Conservation (phyloP, 2,329 filamentous ascomycete species). For the Fusarium brachygibbosum region DNA sequence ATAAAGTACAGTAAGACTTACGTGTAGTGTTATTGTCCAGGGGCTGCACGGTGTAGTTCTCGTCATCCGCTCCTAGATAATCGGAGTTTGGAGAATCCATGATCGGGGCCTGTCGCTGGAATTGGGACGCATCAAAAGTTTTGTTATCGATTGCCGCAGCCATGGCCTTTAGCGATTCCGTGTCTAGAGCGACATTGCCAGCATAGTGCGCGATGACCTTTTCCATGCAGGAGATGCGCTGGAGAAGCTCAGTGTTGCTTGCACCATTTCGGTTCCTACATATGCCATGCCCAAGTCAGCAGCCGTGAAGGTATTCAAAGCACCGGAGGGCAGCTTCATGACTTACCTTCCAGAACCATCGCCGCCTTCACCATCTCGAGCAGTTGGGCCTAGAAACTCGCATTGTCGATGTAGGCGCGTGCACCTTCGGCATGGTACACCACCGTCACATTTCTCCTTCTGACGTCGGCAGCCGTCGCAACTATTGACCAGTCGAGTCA, state of each 20-base stretch:
- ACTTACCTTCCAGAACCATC: slow-evolving; percentile 44
- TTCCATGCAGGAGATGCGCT: slow-evolving; percentile 57
- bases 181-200: slow-evolving; percentile 55
- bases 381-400: slow-evolving; percentile 58
- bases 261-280: slow-evolving; percentile 44
- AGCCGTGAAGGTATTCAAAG: neutral
- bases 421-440: slow-evolving; percentile 66
- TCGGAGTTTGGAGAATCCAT: slow-evolving; percentile 46
- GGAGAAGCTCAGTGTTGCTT: slow-evolving; percentile 45
- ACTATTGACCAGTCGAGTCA: slow-evolving; percentile 51
- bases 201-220: slow-evolving; percentile 62
- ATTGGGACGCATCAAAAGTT: slow-evolving; percentile 33
- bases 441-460: slow-evolving; percentile 70
- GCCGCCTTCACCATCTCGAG: slow-evolving; percentile 49
- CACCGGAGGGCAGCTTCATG: neutral
- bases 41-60: slow-evolving; percentile 58
- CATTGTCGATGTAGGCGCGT: slow-evolving; percentile 65
- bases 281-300: slow-evolving; percentile 23
- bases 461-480: slow-evolving; percentile 68
- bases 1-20: slow-evolving; percentile 44
- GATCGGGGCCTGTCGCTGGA: slow-evolving; percentile 38
- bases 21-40: slow-evolving; percentile 59
- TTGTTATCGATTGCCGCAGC: slow-evolving; percentile 59
- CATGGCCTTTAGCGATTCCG: slow-evolving; percentile 55
- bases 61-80: slow-evolving; percentile 52